Percentiles rank a stretch among this genome's conserved stretches.
These are phyloP conservation scores for Entomophthora muscae DNA, from an alignment of 371 early-diverging fungal species.

Conservation along the genomic window DNA sequence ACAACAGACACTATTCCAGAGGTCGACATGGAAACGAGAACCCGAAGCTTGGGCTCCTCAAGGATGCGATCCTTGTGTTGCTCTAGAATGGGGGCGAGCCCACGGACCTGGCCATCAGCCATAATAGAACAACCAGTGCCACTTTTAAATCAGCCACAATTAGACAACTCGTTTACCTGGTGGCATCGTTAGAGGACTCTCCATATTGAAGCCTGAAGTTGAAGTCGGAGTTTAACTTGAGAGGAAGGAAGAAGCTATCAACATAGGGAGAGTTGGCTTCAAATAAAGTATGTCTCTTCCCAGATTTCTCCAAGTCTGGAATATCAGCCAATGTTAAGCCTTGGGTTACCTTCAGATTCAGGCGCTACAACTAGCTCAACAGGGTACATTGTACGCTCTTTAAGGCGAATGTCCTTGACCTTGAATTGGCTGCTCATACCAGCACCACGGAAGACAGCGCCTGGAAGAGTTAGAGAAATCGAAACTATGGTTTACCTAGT, in stretches of 20 bases:
- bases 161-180: constrained; percentile 12
- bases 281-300: constrained; percentile 9
- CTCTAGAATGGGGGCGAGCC: constrained; percentile 46
- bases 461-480: constrained; percentile 84
- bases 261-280: constrained; percentile 37
- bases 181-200: constrained; percentile 17
- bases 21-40: constrained; percentile 45
- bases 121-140: constrained; percentile 24
- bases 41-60: constrained; percentile 62
- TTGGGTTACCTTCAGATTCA: constrained; percentile 28
- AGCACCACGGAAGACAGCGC: constrained; percentile 83
- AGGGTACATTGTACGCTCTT: constrained; percentile 60
- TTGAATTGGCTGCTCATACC: constrained; percentile 69
- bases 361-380: constrained; percentile 49
- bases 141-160: not conserved
- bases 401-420: constrained; percentile 66
- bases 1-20: constrained; percentile 43
- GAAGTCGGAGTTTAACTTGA: constrained; percentile 64
- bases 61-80: constrained; percentile 35
- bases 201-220: constrained; percentile 49
- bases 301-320: not conserved
- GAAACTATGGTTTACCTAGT: constrained; percentile 68
- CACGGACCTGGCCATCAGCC: constrained; percentile 42
- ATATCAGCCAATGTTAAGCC: constrained; percentile 8
- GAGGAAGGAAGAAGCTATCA: constrained; percentile 64